A percentile compares a stretch with the other conserved stretches of the same genome.
Conservation (phyloP, 306 rosid genomes). For the Cicer arietinum region DNA sequence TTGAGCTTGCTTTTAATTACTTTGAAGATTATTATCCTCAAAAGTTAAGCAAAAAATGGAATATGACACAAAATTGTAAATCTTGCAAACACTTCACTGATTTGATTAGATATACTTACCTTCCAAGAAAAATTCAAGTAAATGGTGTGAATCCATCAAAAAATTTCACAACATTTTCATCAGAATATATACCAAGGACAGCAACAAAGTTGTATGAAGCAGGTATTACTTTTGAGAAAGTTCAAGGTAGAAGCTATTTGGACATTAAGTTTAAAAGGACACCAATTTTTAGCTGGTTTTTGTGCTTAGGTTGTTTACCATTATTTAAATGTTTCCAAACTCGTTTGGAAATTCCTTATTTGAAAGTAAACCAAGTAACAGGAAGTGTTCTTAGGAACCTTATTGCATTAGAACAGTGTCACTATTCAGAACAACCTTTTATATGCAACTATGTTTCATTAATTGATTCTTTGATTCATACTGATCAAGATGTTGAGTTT, state of each 20-base stretch:
- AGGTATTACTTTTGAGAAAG: slow-evolving; percentile 43
- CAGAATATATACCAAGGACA: slow-evolving; percentile 19
- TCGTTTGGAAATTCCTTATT: slow-evolving; percentile 32
- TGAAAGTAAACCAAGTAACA: slow-evolving; percentile 38
- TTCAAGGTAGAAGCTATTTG: slow-evolving; percentile 29
- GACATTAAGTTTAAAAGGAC: slow-evolving; percentile 33
- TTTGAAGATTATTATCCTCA: too few species aligned
- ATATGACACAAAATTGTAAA: too few species aligned
- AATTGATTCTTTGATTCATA: slow-evolving; percentile 53
- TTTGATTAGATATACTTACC: too few species aligned
- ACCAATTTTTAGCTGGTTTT: slow-evolving; percentile 36
- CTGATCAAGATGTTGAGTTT: slow-evolving; percentile 53
- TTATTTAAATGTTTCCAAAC: not conserved
- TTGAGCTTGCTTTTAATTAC: too few species aligned
- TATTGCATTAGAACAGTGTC: slow-evolving; percentile 64
- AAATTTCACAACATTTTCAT: slow-evolving; percentile 19
- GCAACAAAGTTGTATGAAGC: slow-evolving; percentile 46
- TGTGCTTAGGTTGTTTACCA: slow-evolving; percentile 45
- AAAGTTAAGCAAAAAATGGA: too few species aligned
- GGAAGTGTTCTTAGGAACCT: slow-evolving; percentile 58
- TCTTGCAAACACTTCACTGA: too few species aligned
- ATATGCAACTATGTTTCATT: slow-evolving; percentile 57
- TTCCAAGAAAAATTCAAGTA: too few species aligned
- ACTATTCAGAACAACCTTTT: slow-evolving; percentile 48
- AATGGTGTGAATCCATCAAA: not conserved